These are phyloP conservation scores for Clarireedia paspali DNA, from an alignment of 2,329 filamentous ascomycete species.

Conservation along the genomic window DNA sequence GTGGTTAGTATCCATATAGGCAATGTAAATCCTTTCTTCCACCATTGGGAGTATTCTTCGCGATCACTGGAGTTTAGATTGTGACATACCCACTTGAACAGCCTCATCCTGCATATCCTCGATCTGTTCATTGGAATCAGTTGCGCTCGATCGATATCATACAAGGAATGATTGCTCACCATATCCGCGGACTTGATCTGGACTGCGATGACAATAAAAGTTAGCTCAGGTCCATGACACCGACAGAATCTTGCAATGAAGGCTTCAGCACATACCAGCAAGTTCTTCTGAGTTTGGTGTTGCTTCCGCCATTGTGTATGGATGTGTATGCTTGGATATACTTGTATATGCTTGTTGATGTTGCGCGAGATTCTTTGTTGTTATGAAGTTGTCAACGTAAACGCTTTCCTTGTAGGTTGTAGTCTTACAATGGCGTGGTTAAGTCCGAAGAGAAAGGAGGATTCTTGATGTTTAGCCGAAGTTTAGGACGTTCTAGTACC, in stretches of 20 bases:
- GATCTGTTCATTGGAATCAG: slow-evolving; percentile 49
- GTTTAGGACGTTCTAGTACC: not conserved
- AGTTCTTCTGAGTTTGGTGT: slow-evolving; percentile 18
- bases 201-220: slow-evolving; percentile 43
- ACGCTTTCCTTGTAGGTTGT: not conserved
- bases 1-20: slow-evolving; percentile 21
- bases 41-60: too few species aligned
- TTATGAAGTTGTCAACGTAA: not conserved
- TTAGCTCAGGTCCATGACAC: slow-evolving; percentile 10
- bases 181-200: slow-evolving; percentile 98
- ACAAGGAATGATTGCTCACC: slow-evolving; percentile 48
- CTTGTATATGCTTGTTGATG: not conserved
- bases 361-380: not conserved
- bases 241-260: not conserved
- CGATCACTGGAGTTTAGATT: too few species aligned
- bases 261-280: not conserved
- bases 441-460: slow-evolving; percentile 7
- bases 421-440: slow-evolving; percentile 1
- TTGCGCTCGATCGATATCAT: slow-evolving; percentile 1
- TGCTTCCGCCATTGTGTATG: slow-evolving; percentile 29
- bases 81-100: slow-evolving; percentile 81
- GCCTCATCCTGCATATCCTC: slow-evolving; percentile 96
- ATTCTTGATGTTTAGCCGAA: slow-evolving; percentile 9
- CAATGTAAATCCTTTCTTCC: not conserved
- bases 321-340: not conserved